These are phyloP conservation scores for Trypanosoma scelopori DNA, from an alignment of 208 protist genomes.

Conservation along the genomic window DNA sequence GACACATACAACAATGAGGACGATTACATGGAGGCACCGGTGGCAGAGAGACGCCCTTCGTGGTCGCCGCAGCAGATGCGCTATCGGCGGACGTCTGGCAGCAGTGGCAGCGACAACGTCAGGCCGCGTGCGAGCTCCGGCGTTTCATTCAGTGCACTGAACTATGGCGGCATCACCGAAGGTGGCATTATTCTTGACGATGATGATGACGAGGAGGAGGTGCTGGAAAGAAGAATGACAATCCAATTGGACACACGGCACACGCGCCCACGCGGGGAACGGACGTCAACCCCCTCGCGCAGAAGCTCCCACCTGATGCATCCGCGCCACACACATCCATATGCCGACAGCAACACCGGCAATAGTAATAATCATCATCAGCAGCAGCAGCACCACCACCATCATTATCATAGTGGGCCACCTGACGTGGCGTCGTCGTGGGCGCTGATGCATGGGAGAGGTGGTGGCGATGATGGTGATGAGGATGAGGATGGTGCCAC, in stretches of 20 bases:
- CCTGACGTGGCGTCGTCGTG: background rate
- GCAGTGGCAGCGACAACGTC: background rate
- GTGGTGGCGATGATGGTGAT: background rate
- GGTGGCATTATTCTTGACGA: no score
- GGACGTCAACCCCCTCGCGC: no score
- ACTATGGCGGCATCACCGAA: conserved; percentile 15
- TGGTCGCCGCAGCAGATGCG: conserved; percentile 19
- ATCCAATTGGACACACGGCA: conserved; percentile 8
- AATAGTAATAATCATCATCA: no score
- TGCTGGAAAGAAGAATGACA: conserved; percentile 10
- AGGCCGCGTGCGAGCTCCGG: conserved; percentile 12
- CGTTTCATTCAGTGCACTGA: conserved; percentile 5
- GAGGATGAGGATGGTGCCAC: no score
- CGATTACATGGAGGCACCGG: background rate
- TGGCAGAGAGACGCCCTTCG: conserved; percentile 2
- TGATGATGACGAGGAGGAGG: conserved; percentile 7
- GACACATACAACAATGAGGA: background rate
- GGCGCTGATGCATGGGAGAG: background rate
- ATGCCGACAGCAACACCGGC: background rate
- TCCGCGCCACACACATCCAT: background rate
- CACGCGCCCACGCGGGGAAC: background rate
- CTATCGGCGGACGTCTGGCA: conserved; percentile 14
- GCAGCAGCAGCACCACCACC: background rate
- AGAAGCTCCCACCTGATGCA: background rate
- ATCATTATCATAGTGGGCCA: background rate